Base-by-base conservation (phyloP, 2,329 filamentous ascomycete genomes). In the Elsinoe ampelina region DNA sequence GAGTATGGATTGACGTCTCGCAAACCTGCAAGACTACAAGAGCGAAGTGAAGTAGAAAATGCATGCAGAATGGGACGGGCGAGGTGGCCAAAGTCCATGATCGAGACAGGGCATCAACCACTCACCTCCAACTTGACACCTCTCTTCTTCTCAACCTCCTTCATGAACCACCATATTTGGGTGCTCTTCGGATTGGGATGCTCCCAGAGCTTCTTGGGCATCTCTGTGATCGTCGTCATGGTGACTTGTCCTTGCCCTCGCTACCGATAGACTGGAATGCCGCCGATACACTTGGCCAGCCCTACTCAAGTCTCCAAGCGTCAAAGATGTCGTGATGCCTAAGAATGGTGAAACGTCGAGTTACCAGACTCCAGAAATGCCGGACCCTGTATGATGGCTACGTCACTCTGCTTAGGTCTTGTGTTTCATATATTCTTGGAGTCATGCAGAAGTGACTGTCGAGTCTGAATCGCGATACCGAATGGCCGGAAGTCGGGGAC, bases 91-190 rank as follows among this genome's bases (percentile, higher is more conserved):
- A 7, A n/a, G 2, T 2, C 26, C 12, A 34, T n/a, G 47, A 17
- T 20, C 41, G 52, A 19, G 12, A n/a, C 7, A 5, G 19, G 26
- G 19, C 3, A 45, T 22, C 41, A 8, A 26, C 5, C 6, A 62
- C 61, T 52, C 68, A 84, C 85, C 70, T 81, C 73, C 59, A 92
- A 73, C 13, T 76, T 70, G 3, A 84, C 67, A 3, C 73, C 73
- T 57, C 81, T 72, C 50, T 78, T 80, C 30, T 70, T 67, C 68
- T 91, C 89, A 22, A 84, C 70, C 8, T 75, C 70, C 63, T 85
- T 78, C 76, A 87, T 84, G 65, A 89, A 86, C 50, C 73, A 70
- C 71, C 80, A 85, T 77, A 89, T 86, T 32, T 76, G 70, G 1
- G 85, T 88, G 6, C 55, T 58, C 36, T 68, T 61, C 3, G 67